Conservation (phyloP, 106 monocot genomes). For the Dioscorea alata region DNA sequence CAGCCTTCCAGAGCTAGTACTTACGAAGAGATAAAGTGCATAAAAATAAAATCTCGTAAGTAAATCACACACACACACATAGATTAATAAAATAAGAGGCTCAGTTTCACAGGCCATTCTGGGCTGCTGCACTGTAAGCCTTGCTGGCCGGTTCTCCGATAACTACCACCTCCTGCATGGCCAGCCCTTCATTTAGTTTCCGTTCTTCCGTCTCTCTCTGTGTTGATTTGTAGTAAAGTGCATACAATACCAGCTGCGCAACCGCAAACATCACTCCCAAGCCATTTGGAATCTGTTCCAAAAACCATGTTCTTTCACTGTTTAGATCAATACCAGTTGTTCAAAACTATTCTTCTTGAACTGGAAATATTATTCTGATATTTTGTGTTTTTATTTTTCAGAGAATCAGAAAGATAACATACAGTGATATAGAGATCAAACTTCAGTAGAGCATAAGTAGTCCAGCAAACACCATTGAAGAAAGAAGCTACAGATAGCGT, state of each 20-base stretch:
- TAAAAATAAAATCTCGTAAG: too few species aligned
- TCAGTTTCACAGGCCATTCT: too few species aligned
- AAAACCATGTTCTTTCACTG: not conserved
- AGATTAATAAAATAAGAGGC: too few species aligned
- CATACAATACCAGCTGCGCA: slow-evolving; percentile 31
- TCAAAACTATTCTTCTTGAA: not conserved
- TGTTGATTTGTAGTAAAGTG: slow-evolving; percentile 38
- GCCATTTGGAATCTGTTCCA: slow-evolving; percentile 51
- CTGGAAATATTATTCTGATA: too few species aligned
- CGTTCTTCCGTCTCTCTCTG: slow-evolving; percentile 21
- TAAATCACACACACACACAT: too few species aligned
- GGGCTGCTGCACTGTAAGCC: too few species aligned
- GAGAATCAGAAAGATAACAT: not conserved
- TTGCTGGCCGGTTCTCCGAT: too few species aligned
- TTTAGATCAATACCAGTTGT: not conserved
- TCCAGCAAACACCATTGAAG: slow-evolving; percentile 72
- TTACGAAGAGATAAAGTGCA: too few species aligned
- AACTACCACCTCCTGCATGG: too few species aligned
- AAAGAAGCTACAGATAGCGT: slow-evolving; percentile 50
- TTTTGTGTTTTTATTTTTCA: not conserved
- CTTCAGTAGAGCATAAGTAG: slow-evolving; percentile 46
- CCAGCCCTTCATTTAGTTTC: slow-evolving; percentile 19
- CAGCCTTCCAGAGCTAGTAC: too few species aligned
- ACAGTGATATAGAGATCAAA: slow-evolving; percentile 63
- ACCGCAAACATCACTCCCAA: slow-evolving; percentile 37